Conservation (phyloP, 2,329 filamentous ascomycete species). For the Cladophialophora carrionii region DNA sequence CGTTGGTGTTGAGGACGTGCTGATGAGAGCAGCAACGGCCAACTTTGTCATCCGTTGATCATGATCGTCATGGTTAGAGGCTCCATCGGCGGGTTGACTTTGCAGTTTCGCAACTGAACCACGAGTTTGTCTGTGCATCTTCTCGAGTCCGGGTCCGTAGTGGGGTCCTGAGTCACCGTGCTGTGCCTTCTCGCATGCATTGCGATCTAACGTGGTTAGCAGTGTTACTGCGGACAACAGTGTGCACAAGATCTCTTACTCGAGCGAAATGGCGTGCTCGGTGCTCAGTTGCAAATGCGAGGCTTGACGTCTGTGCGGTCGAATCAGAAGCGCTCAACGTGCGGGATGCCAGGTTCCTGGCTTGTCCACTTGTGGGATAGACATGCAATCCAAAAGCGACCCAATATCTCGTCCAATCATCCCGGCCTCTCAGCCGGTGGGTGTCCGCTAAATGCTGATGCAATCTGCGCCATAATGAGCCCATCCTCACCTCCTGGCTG, state of each 20-base stretch:
- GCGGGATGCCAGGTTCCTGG: conserved; percentile 7
- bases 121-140: background rate
- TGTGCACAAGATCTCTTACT: conserved; percentile 8
- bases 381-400: background rate
- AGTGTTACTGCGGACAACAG: background rate
- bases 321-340: conserved; percentile 8
- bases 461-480: conserved; percentile 27
- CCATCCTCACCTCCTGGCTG: conserved; percentile 10
- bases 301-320: conserved; percentile 19
- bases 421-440: background rate
- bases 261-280: conserved; percentile 25
- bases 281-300: background rate
- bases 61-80: background rate
- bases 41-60: background rate
- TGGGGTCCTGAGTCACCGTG: background rate
- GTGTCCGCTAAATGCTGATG: conserved; percentile 25
- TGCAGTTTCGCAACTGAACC: background rate
- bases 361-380: conserved; percentile 18
- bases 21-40: background rate
- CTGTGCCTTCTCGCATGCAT: background rate
- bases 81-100: background rate
- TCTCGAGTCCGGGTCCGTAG: background rate
- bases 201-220: background rate
- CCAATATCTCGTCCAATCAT: conserved; percentile 18
- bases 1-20: background rate